These are phyloP conservation scores for Lecanosticta acicola DNA, from an alignment of 2,329 filamentous ascomycete species.

Conservation along the genomic window DNA sequence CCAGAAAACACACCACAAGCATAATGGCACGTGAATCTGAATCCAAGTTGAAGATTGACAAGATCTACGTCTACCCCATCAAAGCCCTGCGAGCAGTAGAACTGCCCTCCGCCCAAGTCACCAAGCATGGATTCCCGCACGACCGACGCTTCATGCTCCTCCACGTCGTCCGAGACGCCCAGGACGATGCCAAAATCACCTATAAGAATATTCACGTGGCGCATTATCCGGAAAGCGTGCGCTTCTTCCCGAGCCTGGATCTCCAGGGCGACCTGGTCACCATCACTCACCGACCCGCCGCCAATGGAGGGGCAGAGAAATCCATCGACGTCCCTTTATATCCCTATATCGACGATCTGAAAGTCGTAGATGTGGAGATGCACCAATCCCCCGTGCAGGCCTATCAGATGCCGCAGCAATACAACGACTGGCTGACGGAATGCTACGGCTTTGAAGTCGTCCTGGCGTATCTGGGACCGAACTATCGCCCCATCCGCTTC, in stretches of 20 bases:
- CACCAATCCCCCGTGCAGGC: constrained; percentile 39
- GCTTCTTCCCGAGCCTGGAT: constrained; percentile 38
- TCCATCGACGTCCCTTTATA: constrained; percentile 35
- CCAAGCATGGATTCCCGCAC: constrained; percentile 42
- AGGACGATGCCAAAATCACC: constrained; percentile 23
- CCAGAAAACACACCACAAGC: too few species aligned
- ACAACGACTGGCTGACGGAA: constrained; percentile 40
- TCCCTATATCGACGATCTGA: constrained; percentile 34
- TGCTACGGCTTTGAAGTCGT: constrained; percentile 42
- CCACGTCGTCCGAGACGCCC: constrained; percentile 31
- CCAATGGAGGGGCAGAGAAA: constrained; percentile 7
- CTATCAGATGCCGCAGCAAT: constrained; percentile 39
- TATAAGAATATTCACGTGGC: constrained; percentile 41
- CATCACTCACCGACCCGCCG: constrained; percentile 37
- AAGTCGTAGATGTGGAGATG: constrained; percentile 39
- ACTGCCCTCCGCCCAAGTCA: constrained; percentile 36
- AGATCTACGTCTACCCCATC: constrained; percentile 46
- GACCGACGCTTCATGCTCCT: constrained; percentile 43
- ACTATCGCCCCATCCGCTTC: constrained; percentile 37
- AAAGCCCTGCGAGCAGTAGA: constrained; percentile 41
- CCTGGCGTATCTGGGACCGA: constrained; percentile 40
- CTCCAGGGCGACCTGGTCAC: constrained; percentile 30
- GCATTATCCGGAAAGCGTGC: constrained; percentile 36
- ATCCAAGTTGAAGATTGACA: constrained; percentile 24
- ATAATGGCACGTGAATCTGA: neutral